phyloP scores from a whole-genome alignment of 192 early-diverging fungal genomes.

The Umbelopsis vinacea region DNA sequence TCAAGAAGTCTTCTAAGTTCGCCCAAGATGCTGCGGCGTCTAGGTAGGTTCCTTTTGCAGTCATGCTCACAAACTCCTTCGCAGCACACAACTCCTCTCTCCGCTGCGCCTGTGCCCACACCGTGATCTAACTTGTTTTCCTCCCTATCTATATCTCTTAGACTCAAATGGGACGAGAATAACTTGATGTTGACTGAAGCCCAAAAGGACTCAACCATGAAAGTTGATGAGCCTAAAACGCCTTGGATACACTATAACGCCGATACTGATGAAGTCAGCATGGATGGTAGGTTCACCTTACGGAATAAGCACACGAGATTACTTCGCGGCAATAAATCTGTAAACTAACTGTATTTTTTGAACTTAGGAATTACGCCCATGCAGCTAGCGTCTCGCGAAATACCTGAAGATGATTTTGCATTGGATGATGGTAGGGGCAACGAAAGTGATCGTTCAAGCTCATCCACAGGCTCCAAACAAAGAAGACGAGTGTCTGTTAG shows the following conservation, averaged over 20 bases:
- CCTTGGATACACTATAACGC: slow-evolving; percentile 91
- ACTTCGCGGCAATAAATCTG: not conserved
- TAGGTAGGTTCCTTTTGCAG: slow-evolving; percentile 11
- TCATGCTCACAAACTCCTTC: no score
- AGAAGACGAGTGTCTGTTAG: slow-evolving; percentile 37
- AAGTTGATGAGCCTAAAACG: slow-evolving; percentile 95
- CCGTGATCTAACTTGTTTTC: slow-evolving; percentile 16
- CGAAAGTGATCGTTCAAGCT: slow-evolving; percentile 36
- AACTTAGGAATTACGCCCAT: slow-evolving; percentile 2
- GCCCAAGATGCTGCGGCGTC: slow-evolving; percentile 19
- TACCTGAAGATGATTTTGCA: slow-evolving; percentile 33
- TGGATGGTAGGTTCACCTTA: slow-evolving; percentile 44
- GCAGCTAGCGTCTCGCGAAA: slow-evolving; percentile 4
- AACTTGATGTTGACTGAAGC: slow-evolving; percentile 88
- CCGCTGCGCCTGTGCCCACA: not conserved
- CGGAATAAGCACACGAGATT: not conserved
- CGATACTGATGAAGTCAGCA: slow-evolving; percentile 72
- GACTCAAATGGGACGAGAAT: slow-evolving; percentile 95
- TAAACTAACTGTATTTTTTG: not conserved
- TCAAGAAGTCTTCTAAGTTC: slow-evolving; percentile 26
- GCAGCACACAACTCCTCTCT: not conserved
- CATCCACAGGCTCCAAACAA: slow-evolving; percentile 25
- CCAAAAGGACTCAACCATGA: slow-evolving; percentile 93
- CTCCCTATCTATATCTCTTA: slow-evolving; percentile 16
- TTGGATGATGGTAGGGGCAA: slow-evolving; percentile 33